Conservation (phyloP, 768 basidiomycete genomes). For the Sistotremastrum niveocremeum region DNA sequence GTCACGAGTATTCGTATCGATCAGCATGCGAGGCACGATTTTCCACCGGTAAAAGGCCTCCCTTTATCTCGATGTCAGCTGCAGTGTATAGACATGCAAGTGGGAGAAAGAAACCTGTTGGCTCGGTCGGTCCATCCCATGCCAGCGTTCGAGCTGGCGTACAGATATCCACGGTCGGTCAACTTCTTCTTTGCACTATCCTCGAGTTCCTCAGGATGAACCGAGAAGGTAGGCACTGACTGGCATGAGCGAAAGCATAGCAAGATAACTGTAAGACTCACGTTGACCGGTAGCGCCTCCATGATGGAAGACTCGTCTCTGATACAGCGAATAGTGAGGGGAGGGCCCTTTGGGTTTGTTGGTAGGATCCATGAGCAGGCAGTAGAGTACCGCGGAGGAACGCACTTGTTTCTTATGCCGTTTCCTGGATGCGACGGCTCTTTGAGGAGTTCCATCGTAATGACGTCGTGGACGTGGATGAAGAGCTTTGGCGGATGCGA, state of each 20-base stretch:
- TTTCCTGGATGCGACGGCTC: too few species aligned
- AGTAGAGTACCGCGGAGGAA: too few species aligned
- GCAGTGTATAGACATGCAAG: neutral
- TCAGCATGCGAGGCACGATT: constrained; percentile 42
- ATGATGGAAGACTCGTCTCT: constrained; percentile 32
- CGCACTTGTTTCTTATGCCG: too few species aligned
- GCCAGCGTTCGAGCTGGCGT: constrained; percentile 40
- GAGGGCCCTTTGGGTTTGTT: constrained; percentile 34
- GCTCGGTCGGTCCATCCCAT: constrained; percentile 37
- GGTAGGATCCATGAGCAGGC: constrained; percentile 27
- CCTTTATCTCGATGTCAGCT: constrained; percentile 6
- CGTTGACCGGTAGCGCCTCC: constrained; percentile 25
- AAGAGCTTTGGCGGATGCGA: too few species aligned
- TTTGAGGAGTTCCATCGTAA: too few species aligned
- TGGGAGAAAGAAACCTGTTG: constrained; percentile 21
- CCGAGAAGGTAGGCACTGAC: constrained; percentile 27
- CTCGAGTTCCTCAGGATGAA: constrained; percentile 29
- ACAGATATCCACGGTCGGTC: constrained; percentile 34
- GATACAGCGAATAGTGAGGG: constrained; percentile 37
- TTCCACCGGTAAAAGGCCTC: constrained; percentile 41
- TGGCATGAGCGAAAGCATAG: neutral
- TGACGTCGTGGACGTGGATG: too few species aligned
- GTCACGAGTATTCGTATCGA: constrained; percentile 35
- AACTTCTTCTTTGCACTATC: constrained; percentile 27
- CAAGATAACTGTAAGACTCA: constrained; percentile 10